Evolutionary conservation across 192 early-diverging fungal genomes (phyloP), one percentile per base, ranked within the genome.

Genomic region (Coemansia sp.): DNA sequence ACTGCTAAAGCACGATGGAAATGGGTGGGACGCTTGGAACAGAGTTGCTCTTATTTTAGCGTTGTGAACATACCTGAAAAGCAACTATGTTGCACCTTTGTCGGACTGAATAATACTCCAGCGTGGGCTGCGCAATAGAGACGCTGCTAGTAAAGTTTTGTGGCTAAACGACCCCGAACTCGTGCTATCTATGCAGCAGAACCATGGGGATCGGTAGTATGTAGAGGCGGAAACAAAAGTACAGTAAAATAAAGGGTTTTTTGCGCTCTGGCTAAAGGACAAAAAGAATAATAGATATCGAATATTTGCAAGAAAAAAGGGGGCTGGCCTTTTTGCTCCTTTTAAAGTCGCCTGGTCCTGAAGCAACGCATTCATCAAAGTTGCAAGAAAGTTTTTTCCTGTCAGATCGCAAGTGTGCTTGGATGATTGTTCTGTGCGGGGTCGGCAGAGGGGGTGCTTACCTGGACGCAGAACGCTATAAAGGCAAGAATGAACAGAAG

Each of bases 261-360:
- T 48, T 48, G 47, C 47, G 10, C 50, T 52, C 11, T 19, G 31
- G 8, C 31, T 34, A 34, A 34, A 6, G 31, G 31, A 34, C 31
- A 34, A 52, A 52, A 25, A 54, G 22, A 54, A 23, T 15, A 23
- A 54, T 3, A 23, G 52, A 23, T 20, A 23, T 26, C 9, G 23
- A 51, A 51, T 10, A 20, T 22, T 10, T 51, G 49, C n/a, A n/a
- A 34, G 31, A 34, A 34, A 34, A 34, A 26, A 34, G 2, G 49
- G 49, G 52, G 52, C 52, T 54, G 52, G 52, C 52, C 52, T 54
- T 21, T 51, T 51, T 51, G 10, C n/a, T 23, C 52, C 26, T 54
- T 54, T 54, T 26, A 23, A 12, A 54, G 52, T 26, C 25, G 26
- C 21, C 26, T 14, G 22, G 52, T 34, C 31, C 31, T 34, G 31